Evolutionary conservation across 2,329 filamentous ascomycete genomes (phyloP), one percentile per base, ranked within the genome.

Genomic region (Pleomassaria siparia): DNA sequence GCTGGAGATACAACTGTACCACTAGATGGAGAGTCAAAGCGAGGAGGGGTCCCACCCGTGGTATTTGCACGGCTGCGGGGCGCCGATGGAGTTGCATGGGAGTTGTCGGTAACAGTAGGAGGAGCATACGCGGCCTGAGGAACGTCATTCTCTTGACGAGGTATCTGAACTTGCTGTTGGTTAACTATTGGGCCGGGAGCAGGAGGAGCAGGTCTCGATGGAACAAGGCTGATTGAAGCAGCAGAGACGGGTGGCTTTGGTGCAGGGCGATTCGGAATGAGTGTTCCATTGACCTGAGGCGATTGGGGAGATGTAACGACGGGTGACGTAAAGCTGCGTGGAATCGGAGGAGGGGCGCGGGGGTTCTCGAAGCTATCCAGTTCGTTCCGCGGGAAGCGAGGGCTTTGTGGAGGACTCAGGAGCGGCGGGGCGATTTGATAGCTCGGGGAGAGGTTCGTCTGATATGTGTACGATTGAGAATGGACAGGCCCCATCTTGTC

Each of bases 321-420:
- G 18, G 67, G 64, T 41, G 66, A 66, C 16, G 67, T 67, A 44
- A 64, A 50, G 44, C 61, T 67, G 44, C 68, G 66, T 20, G 92
- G 91, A 51, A 96, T 88, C 10, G 92, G 94, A 54, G 94, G 94
- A 30, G 94, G 89, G 15, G 92, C 89, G 65, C 94, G 84, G 40
- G 94, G 94, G 67, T 99, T 97, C 75, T 97, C 94, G 73, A 97
- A 99, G 76, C 90, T 97, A 67, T 89, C 88, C 80, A 91, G 86
- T 74, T 89, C 84, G 73, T 92, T 91, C 69, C 89, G 84, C 45
- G 91, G 91, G 76, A 95, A 95, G 68, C 89, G 84, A 51, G 90
- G 89, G 73, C 89, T 94, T 55, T 84, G 82, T 44, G 90, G 88
- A 56, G 91, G 89, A 64, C 89, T 92, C 60, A 86, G 80, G 66